A percentile compares a stretch with the other conserved stretches of the same genome.
Conservation (phyloP, 306 rosid species). For the Phaseolus lunatus region DNA sequence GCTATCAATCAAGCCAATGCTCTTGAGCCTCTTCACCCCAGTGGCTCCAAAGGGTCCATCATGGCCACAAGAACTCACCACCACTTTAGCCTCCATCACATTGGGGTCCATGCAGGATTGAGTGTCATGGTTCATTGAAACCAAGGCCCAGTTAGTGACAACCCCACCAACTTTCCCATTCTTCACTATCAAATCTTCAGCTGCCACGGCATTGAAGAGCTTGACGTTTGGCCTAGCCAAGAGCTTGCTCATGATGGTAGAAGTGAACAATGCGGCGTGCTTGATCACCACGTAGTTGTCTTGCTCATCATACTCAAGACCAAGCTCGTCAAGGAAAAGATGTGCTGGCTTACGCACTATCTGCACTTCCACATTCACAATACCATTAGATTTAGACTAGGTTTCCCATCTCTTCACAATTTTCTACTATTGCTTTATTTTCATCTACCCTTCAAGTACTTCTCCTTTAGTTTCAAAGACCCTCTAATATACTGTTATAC, state of each 20-base stretch:
- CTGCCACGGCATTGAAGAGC: conserved; percentile 92
- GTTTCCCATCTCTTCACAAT: too few species aligned
- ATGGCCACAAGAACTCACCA: conserved; percentile 90
- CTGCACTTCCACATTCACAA: conserved; percentile 3
- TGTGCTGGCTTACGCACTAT: conserved; percentile 87
- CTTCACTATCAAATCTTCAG: conserved; percentile 83
- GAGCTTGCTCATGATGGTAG: conserved; percentile 94
- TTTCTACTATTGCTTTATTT: too few species aligned
- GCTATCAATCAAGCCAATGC: conserved; percentile 72
- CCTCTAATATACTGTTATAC: too few species aligned
- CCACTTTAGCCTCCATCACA: conserved; percentile 93
- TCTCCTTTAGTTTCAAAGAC: too few species aligned
- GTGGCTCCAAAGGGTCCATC: conserved; percentile 96
- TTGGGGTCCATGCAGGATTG: conserved; percentile 98
- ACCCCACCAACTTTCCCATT: conserved; percentile 77
- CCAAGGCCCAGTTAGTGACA: conserved; percentile 92
- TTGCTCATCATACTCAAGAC: conserved; percentile 71
- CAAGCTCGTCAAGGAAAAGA: conserved; percentile 74
- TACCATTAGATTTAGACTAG: background rate
- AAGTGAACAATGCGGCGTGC: conserved; percentile 90
- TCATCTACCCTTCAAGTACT: too few species aligned
- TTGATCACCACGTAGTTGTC: conserved; percentile 87
- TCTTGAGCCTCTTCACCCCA: conserved; percentile 84
- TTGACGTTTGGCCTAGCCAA: conserved; percentile 81
- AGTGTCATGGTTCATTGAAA: conserved; percentile 87